phyloP scores from a whole-genome alignment of 1,139 yeast genomes.

The Candida sojae region DNA sequence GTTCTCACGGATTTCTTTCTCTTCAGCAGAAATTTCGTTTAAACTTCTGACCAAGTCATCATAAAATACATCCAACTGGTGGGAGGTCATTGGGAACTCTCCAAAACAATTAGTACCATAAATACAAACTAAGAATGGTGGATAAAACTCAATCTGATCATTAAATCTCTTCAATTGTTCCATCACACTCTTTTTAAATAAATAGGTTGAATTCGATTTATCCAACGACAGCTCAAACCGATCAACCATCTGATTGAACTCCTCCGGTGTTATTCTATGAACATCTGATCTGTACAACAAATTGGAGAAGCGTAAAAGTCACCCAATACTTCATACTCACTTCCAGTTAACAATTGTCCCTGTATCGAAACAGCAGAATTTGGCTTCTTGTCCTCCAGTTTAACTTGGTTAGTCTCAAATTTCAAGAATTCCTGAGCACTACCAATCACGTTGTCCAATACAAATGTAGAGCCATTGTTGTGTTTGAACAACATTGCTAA shows the following conservation, averaged over 20 bases:
- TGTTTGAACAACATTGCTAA: constrained; percentile 32
- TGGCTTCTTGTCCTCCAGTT: neutral
- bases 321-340: constrained; percentile 8
- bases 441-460: constrained; percentile 37
- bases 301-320: constrained; percentile 15
- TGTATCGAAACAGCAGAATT: constrained; percentile 3
- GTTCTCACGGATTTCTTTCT: neutral
- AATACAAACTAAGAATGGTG: constrained; percentile 23
- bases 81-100: constrained; percentile 7
- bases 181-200: constrained; percentile 16
- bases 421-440: constrained; percentile 30
- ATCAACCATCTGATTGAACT: constrained; percentile 17
- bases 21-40: constrained; percentile 11
- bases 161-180: constrained; percentile 20
- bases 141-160: constrained; percentile 22
- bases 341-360: constrained; percentile 3
- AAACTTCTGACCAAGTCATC: constrained; percentile 21
- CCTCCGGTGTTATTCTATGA: constrained; percentile 15
- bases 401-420: constrained; percentile 20
- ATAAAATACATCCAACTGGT: constrained; percentile 19
- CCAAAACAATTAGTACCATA: constrained; percentile 15
- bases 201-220: constrained; percentile 13
- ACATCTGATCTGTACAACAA: constrained; percentile 17
- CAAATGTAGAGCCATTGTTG: constrained; percentile 32
- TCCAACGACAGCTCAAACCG: constrained; percentile 11